Conservation (phyloP, 2,329 filamentous ascomycete genomes). For the Ceratocystis variospora region DNA sequence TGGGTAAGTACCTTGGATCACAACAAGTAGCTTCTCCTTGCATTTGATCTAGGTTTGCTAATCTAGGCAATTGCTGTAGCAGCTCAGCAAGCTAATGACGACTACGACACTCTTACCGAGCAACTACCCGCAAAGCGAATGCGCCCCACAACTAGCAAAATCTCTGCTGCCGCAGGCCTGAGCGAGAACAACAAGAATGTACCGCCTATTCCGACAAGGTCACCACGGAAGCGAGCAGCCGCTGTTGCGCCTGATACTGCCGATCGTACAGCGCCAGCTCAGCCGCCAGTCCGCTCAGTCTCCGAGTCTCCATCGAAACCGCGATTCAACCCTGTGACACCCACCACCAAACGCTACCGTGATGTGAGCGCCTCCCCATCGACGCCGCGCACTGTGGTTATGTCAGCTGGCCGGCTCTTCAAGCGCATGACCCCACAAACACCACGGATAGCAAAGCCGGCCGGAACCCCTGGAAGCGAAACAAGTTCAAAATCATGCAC, state of each 20-base stretch:
- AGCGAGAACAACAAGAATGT: constrained; percentile 15
- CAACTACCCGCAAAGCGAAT: constrained; percentile 13
- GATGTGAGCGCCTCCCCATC: constrained; percentile 63
- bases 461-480: constrained; percentile 12
- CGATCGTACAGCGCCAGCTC: no score
- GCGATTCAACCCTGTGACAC: constrained; percentile 41
- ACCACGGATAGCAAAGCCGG: constrained; percentile 28
- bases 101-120: constrained; percentile 5
- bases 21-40: neutral
- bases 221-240: constrained; percentile 9
- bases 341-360: constrained; percentile 62
- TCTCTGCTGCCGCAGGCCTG: neutral
- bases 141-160: neutral
- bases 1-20: constrained; percentile 14
- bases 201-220: neutral
- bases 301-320: constrained; percentile 15
- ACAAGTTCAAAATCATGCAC: neutral
- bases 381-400: constrained; percentile 74
- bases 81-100: neutral
- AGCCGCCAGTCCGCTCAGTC: neutral
- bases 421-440: constrained; percentile 70
- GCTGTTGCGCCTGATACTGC: neutral
- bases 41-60: neutral
- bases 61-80: constrained; percentile 1
- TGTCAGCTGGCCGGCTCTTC: constrained; percentile 58